These are phyloP conservation scores for Polytolypa hystricis DNA, from an alignment of 2,329 filamentous ascomycete species.

Conservation along the genomic window DNA sequence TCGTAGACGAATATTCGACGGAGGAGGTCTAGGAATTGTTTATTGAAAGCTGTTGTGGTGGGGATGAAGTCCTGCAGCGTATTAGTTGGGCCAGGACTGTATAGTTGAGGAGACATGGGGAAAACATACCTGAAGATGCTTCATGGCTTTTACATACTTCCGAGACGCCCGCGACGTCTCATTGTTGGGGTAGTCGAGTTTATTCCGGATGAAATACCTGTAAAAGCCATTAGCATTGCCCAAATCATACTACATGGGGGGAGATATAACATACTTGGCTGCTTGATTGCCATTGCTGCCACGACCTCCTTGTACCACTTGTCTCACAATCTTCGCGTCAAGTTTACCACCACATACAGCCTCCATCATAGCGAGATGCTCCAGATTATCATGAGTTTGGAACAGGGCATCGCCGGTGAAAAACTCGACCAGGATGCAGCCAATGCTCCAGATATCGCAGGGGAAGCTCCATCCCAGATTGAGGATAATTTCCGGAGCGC, in stretches of 20 bases:
- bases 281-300: conserved; percentile 42
- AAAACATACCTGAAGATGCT: conserved; percentile 44
- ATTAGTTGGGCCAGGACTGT: conserved; percentile 10
- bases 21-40: conserved; percentile 51
- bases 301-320: conserved; percentile 40
- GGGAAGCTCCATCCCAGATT: conserved; percentile 58
- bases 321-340: conserved; percentile 43
- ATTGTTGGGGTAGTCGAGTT: conserved; percentile 51
- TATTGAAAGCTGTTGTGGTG: conserved; percentile 48
- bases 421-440: conserved; percentile 57
- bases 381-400: conserved; percentile 57
- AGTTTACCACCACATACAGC: conserved; percentile 47
- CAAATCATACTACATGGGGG: neutral
- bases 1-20: conserved; percentile 56
- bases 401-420: conserved; percentile 58
- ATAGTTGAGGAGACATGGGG: neutral
- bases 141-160: conserved; percentile 61
- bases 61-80: conserved; percentile 51
- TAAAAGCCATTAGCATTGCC: conserved; percentile 22
- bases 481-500: conserved; percentile 56
- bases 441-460: conserved; percentile 60
- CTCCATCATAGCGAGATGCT: conserved; percentile 61
- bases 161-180: conserved; percentile 53
- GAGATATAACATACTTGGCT: conserved; percentile 39
- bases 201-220: conserved; percentile 45